phyloP scores from a whole-genome alignment of 495 filamentous ascomycete genomes.

The Schizothecium vesticola region DNA sequence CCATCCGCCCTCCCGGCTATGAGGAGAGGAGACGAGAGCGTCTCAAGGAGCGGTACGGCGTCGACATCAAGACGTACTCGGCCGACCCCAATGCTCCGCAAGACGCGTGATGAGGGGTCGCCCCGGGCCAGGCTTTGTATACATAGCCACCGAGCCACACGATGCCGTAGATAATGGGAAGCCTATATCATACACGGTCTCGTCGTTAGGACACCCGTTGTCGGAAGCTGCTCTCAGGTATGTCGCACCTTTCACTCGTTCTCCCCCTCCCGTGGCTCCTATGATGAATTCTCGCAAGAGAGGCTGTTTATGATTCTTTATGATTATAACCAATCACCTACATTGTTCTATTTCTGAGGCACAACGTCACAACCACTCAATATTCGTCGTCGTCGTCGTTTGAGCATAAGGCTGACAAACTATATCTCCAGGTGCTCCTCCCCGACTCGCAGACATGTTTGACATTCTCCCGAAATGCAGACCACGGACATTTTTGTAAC shows the following conservation, averaged over 20 bases:
- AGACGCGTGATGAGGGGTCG: constrained; percentile 1
- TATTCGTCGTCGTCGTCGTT: background rate
- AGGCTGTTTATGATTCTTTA: constrained; percentile 48
- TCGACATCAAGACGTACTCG: constrained; percentile 63
- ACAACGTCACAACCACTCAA: background rate
- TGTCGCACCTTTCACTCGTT: background rate
- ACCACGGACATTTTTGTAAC: background rate
- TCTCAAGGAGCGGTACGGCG: constrained; percentile 84
- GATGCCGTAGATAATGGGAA: constrained; percentile 25
- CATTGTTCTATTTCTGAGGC: constrained; percentile 44
- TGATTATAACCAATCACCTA: constrained; percentile 43
- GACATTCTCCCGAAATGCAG: background rate
- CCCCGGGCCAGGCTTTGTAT: constrained; percentile 17
- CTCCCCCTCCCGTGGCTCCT: constrained; percentile 12
- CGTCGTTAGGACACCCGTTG: constrained; percentile 1
- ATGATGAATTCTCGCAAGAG: constrained; percentile 34
- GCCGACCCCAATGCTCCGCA: constrained; percentile 30
- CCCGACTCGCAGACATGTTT: background rate
- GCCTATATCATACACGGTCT: constrained; percentile 19
- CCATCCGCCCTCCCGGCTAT: constrained; percentile 78
- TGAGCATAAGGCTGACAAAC: background rate
- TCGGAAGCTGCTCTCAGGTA: constrained; percentile 13
- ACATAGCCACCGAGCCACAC: constrained; percentile 16
- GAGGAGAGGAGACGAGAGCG: constrained; percentile 77
- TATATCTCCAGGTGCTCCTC: background rate